Evolutionary conservation across 208 protist species (phyloP).

Genomic region (Crithidia mellificae): DNA sequence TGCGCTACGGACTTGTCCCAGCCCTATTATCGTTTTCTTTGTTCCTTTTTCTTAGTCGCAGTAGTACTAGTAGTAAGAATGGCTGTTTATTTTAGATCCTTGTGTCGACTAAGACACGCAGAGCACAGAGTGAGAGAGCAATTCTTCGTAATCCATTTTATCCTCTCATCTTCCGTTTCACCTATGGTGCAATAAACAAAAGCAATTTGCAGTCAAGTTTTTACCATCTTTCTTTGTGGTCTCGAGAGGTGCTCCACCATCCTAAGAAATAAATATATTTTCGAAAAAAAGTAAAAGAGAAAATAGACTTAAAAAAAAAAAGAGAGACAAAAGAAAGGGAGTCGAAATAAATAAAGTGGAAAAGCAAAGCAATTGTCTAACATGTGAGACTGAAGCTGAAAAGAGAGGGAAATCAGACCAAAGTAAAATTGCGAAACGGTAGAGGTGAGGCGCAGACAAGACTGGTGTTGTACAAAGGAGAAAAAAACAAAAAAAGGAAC

Average conservation of each 20-base stretch:
- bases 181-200: neutral
- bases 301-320: neutral
- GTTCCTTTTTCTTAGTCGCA: slow-evolving; percentile 2
- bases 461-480: no score
- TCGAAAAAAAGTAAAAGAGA: neutral
- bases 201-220: neutral
- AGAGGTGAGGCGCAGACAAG: neutral
- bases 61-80: slow-evolving; percentile 6
- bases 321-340: neutral
- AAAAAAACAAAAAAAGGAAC: neutral
- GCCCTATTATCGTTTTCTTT: no score
- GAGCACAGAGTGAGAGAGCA: neutral
- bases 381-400: neutral
- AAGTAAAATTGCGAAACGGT: neutral
- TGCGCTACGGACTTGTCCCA: no score
- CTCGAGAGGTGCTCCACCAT: neutral
- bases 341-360: neutral
- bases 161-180: neutral
- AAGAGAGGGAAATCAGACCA: slow-evolving; percentile 5
- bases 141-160: neutral
- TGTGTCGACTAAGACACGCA: neutral
- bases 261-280: neutral
- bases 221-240: neutral
- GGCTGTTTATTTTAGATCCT: neutral
- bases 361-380: neutral